These are phyloP conservation scores for Ashbya aceris DNA, from an alignment of 1,139 yeast genomes.

Conservation along the genomic window DNA sequence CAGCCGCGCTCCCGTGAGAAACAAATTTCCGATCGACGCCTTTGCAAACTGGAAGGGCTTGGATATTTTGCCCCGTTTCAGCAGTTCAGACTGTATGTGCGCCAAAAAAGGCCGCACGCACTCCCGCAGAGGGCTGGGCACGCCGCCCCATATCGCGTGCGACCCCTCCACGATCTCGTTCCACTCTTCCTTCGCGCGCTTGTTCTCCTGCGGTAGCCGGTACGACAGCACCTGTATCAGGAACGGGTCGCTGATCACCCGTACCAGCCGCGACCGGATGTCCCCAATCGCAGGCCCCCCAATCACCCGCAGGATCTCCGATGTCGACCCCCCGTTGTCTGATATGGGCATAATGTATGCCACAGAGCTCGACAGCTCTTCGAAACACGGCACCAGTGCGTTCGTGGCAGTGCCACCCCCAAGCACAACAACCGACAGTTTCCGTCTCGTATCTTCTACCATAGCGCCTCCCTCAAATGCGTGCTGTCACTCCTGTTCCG, in stretches of 20 bases:
- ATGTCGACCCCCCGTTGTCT: constrained; percentile 93
- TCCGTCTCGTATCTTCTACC: background rate
- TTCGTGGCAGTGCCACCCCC: constrained; percentile 78
- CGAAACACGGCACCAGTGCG: constrained; percentile 48
- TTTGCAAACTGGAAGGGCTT: constrained; percentile 57
- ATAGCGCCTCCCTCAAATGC: too few species aligned
- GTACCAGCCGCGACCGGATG: constrained; percentile 68
- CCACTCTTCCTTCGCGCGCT: constrained; percentile 65
- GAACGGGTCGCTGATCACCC: constrained; percentile 42
- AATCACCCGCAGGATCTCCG: constrained; percentile 77
- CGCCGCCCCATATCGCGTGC: constrained; percentile 56
- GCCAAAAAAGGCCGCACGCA: constrained; percentile 69
- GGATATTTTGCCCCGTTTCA: constrained; percentile 55
- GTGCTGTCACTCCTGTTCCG: too few species aligned
- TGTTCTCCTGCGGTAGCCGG: constrained; percentile 47
- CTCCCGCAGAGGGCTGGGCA: constrained; percentile 59
- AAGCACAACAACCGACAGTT: constrained; percentile 36
- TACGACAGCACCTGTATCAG: constrained; percentile 46
- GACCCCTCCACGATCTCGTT: constrained; percentile 67
- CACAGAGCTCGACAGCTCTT: constrained; percentile 35
- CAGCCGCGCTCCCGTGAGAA: constrained; percentile 71
- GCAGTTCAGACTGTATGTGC: constrained; percentile 67
- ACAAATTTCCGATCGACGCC: constrained; percentile 80
- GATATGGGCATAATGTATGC: constrained; percentile 73
- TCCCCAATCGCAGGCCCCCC: constrained; percentile 98